Evolutionary conservation across 441 rosid species (phyloP), one percentile per base, ranked within the genome.

Genomic region (Populus hybrid): DNA sequence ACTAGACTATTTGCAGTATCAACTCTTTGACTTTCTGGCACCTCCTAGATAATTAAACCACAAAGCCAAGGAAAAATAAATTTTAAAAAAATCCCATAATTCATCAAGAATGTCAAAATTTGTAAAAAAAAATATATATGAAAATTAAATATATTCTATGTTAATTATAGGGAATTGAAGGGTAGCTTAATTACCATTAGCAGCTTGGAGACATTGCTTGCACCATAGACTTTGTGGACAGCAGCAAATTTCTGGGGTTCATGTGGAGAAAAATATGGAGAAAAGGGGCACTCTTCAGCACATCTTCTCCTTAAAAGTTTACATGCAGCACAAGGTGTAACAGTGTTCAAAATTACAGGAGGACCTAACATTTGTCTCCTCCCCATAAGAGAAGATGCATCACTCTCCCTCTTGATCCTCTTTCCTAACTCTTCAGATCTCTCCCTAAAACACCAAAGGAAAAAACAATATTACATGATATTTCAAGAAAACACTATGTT

Each of bases 251-350:
- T 94, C 81, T 93, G 98, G 53, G 98, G 97, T 87, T 94, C 98
- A 81, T 91, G 95, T 1, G 98, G 94, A 23, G 98, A 95, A 69
- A 94, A 94, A 76, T 94, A 93, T 26, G 98, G 98, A 56, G 98
- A 90, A 66, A 94, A 94, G 18, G 93, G 88, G 90, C 98, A 94
- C 18, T 90, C 93, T 16, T 94, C 94, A 84, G 93, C 83, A 84
- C 98, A 94, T 80, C 92, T 93, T 84, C 98, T 87, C 82, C 97
- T 89, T 82, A 93, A 86, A 61, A 93, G 91, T 86, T 94, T 94
- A 89, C 98, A 94, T 42, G 98, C 98, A 68, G 98, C 98, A 78
- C 98, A 94, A 65, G 98, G 98, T 77, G 97, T 93, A 6, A 89
- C 88, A 12, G 95, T 95, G 42, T 95, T 95, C 75, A 94, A 91